Conservation (phyloP, 2,329 filamentous ascomycete species). For the Fusarium sp. region DNA sequence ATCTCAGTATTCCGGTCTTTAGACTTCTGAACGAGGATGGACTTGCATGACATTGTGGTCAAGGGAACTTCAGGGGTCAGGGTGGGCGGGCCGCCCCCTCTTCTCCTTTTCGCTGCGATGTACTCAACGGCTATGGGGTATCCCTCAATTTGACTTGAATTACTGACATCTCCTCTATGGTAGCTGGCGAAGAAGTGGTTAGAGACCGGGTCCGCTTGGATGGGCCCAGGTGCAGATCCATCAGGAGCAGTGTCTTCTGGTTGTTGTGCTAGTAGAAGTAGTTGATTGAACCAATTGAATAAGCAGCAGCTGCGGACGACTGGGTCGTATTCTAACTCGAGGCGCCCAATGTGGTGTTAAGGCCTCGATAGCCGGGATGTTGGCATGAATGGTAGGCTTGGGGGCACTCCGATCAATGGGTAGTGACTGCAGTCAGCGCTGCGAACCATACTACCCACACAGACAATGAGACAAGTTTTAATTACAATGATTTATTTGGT, state of each 20-base stretch:
- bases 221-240: not conserved
- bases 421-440: not conserved
- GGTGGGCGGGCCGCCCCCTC: no score
- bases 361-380: not conserved
- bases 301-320: no score
- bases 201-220: not conserved
- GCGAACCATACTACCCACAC: rapidly evolving
- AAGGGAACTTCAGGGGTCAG: not conserved
- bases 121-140: not conserved
- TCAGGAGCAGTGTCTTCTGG: not conserved
- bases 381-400: not conserved
- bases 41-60: not conserved
- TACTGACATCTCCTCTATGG: not conserved
- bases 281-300: not conserved
- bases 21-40: not conserved
- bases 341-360: not conserved
- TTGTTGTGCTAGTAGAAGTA: not conserved
- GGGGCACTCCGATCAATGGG: not conserved
- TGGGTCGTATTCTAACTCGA: not conserved
- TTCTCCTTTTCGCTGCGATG: not conserved
- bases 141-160: not conserved
- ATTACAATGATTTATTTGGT: not conserved
- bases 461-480: not conserved
- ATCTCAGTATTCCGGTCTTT: not conserved
- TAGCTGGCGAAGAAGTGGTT: not conserved